Base-by-base conservation (phyloP, 495 filamentous ascomycete genomes). In the Acidiella bohemica region DNA sequence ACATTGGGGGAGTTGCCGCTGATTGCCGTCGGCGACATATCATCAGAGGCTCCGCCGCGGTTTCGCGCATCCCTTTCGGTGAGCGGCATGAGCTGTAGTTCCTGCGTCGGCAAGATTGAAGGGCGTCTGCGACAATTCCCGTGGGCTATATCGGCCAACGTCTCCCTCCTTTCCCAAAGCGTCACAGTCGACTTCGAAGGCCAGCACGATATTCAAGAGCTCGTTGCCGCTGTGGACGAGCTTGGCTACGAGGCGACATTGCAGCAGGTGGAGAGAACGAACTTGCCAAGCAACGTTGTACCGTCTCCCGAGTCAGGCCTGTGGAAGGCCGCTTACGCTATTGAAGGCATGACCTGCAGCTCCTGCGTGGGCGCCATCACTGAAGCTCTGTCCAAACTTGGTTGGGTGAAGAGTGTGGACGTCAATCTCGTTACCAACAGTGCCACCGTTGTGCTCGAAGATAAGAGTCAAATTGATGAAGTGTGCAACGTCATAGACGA, bases 341-440 rank as follows among this genome's bases (percentile, higher is more conserved):
- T 94, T 38, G 75, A 69, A 18, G 84, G 84, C 11, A 90, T 94
- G 82, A 90, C 80, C 5, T 94, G 86, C 54, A 74, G 74, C 16
- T 67, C 80, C 4, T 94, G 86, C 54, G 68, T 73, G 10, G 73
- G 70, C 28, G 63, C 62, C 29, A 71, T 93, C 47, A 80, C 71
- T 11, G 58, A 71, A 19, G 74, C 71, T 4, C 48, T 93, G 24
- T 63, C 78, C 39, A 68, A 75, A 41, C 63, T 71, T 22, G 49
- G 68, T 8, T 90, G 75, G 61, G 63, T 93, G 13, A 65, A 63
- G 24, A 64, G 71, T 28, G 71, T 78, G 14, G 67, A 67, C 4
- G 68, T 93, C 31, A 84, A 80, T 53, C 61, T 88, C 0, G 64
- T 92, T 39, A 68, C 75, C 1, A 76, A 87, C 61, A 88, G 56